Base-by-base conservation (phyloP, 179 eudicot species). In the Nepenthes alata region DNA sequence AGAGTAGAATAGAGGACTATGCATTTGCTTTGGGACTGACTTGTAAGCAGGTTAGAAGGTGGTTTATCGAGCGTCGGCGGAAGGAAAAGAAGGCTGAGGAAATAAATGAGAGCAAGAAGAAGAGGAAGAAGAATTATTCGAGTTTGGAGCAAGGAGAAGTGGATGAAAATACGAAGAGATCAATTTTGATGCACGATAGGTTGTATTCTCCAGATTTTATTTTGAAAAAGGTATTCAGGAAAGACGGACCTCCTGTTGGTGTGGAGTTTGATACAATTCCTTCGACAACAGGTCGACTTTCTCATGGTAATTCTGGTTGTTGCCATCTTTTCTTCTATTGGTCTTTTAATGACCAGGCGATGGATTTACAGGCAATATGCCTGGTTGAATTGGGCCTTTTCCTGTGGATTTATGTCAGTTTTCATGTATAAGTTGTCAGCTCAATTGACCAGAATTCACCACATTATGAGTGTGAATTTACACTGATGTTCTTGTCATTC, bases 171-270 rank as follows among this genome's bases (percentile, higher is more conserved):
- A 16, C 36, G 56, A 53, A 5, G 55, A 67, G 72, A 62, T 72
- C 70, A 1, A 51, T 15, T 60, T 55, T 37, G 45, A 5, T 60
- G 47, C 79, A 78, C 62, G 74, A 78, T 53, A 66, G 76, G 61
- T 47, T 75, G 59, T 68, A 74, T 64, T 45, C 76, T 35, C 15
- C 89, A 5, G 86, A 86, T 35, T 71, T 78, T 51, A 81, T 86
- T 52, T 60, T 81, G 62, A 59, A 67, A 60, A 84, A 81, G 76
- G 72, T 84, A 51, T 89, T 86, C 60, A 67, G 98, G 55, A 83
- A 89, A 72, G 93, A 89, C 16, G 95, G 96, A 10, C 95, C 98
- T 36, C 73, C 79, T 1, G 93, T 91, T 11, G 98, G 96, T 2
- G 66, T 59, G 12, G 80, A 80, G 68, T 89, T 93, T 63, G 95